phyloP scores from a whole-genome alignment of 1,284 basidiomycete genomes.

The Ceratobasidium sp. region DNA sequence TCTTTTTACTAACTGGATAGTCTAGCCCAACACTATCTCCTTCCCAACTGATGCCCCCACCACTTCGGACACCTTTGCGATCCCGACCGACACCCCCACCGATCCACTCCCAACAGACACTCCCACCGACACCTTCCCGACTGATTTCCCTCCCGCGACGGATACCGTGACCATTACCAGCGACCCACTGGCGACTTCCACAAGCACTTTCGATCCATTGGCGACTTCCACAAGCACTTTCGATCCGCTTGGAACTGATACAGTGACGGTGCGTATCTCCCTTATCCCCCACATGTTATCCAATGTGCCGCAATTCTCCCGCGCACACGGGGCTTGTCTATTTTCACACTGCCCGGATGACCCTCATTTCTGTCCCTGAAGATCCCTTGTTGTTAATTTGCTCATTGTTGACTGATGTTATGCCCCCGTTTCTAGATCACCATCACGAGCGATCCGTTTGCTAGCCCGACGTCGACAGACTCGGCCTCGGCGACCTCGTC shows the following conservation, averaged over 20 bases:
- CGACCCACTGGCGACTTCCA: not conserved
- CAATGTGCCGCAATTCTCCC: not conserved
- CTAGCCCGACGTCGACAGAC: not conserved
- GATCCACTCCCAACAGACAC: not conserved
- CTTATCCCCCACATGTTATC: not conserved
- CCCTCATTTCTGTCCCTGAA: not conserved
- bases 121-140: not conserved
- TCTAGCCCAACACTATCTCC: not conserved
- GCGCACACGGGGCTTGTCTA: not conserved
- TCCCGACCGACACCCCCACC: conserved; percentile 17
- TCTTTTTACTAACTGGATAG: not conserved
- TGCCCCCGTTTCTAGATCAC: conserved; percentile 14
- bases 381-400: not conserved
- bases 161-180: not conserved
- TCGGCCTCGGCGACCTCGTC: not conserved
- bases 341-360: not conserved
- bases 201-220: not conserved
- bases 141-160: conserved; percentile 14
- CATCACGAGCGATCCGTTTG: conserved; percentile 8
- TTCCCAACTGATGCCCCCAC: not conserved
- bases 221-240: not conserved
- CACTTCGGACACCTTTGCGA: conserved; percentile 20
- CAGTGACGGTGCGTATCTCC: conserved; percentile 23
- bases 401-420: conserved; percentile 9
- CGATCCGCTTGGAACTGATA: conserved; percentile 10